Evolutionary conservation across 163 green algal genomes (phyloP).

Genomic region (Chlorella variabilis): DNA sequence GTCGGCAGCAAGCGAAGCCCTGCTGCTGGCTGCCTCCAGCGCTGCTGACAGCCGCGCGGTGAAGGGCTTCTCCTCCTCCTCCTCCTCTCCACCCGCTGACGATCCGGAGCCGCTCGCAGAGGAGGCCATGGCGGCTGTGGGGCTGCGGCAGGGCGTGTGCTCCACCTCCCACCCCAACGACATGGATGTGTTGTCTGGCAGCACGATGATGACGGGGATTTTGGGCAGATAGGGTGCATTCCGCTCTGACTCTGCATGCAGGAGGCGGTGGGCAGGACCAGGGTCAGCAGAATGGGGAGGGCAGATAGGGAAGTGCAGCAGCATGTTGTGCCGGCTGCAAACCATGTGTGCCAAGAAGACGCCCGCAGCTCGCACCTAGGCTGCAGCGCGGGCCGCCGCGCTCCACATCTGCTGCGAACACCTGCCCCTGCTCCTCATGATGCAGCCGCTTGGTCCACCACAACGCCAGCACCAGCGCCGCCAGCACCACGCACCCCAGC

Average conservation of each 20-base stretch:
- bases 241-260: neutral
- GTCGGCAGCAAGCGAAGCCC: no score
- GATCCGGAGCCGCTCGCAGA: neutral
- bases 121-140: neutral
- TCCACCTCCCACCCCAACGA: constrained; percentile 15
- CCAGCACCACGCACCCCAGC: neutral
- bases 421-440: no score
- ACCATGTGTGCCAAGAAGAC: no score
- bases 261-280: no score
- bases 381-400: neutral
- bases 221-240: neutral
- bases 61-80: no score
- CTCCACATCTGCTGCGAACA: neutral
- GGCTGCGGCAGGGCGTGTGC: neutral
- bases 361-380: neutral
- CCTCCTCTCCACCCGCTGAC: no score
- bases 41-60: no score
- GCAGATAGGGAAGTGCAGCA: neutral
- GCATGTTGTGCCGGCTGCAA: no score
- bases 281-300: neutral
- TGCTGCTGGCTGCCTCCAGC: no score
- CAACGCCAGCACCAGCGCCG: neutral
- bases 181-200: neutral
- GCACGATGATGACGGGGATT: constrained; percentile 12
- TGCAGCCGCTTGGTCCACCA: neutral